These are phyloP conservation scores for Lichtheimia hyalospora DNA, from an alignment of 371 early-diverging fungal species.

Conservation along the genomic window DNA sequence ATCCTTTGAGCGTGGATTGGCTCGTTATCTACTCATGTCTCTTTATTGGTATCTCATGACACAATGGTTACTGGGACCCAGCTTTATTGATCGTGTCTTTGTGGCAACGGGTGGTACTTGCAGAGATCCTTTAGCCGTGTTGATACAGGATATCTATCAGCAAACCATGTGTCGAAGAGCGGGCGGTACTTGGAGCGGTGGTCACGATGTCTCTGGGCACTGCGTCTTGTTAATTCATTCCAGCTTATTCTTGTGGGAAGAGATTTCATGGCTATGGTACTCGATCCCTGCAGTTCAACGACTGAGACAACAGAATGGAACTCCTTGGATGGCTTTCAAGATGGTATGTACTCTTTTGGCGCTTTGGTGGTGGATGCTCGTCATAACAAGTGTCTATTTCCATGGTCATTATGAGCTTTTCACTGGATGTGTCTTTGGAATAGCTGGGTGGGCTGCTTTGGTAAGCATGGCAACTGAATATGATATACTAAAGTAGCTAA, in stretches of 20 bases:
- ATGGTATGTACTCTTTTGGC: slow-evolving; percentile 33
- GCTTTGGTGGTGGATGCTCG: slow-evolving; percentile 77
- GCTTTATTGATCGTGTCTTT: slow-evolving; percentile 79
- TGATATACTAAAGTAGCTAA: neutral
- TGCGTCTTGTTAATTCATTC: slow-evolving; percentile 86
- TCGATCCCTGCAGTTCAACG: slow-evolving; percentile 19
- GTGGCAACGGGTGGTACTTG: slow-evolving; percentile 71
- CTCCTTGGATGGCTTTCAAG: slow-evolving; percentile 29
- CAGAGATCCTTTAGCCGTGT: slow-evolving; percentile 5
- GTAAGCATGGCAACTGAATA: slow-evolving; percentile 27
- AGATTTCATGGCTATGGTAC: slow-evolving; percentile 46
- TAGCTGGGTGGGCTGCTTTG: slow-evolving; percentile 64
- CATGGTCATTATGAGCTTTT: slow-evolving; percentile 76
- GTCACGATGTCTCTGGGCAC: slow-evolving; percentile 88
- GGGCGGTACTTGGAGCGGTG: slow-evolving; percentile 79
- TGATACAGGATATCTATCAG: slow-evolving; percentile 16
- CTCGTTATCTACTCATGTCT: slow-evolving; percentile 69
- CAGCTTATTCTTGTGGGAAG: slow-evolving; percentile 79
- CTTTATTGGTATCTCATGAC: slow-evolving; percentile 82
- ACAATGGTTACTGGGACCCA: slow-evolving; percentile 84
- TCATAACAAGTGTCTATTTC: slow-evolving; percentile 79
- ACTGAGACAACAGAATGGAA: slow-evolving; percentile 12
- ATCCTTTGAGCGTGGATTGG: slow-evolving; percentile 18
- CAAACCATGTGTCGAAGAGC: slow-evolving; percentile 53
- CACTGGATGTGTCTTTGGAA: slow-evolving; percentile 68